phyloP scores from a whole-genome alignment of 208 protist genomes.

The Acanthamoeba royreba region DNA sequence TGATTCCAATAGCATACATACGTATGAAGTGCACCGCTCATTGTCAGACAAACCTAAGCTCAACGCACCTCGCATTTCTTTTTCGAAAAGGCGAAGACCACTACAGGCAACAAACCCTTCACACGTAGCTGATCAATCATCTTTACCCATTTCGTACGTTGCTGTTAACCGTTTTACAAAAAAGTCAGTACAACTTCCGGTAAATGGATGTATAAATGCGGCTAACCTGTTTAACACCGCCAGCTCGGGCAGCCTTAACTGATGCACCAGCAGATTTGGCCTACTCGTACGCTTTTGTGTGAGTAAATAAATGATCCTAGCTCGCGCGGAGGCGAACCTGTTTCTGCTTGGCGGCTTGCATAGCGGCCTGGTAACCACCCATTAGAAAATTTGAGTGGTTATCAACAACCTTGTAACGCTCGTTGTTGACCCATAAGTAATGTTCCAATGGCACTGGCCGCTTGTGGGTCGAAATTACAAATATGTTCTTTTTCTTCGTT shows the following conservation, averaged over 20 bases:
- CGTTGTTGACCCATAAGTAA: conserved; percentile 74
- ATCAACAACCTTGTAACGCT: conserved; percentile 71
- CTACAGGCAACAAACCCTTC: conserved; percentile 72
- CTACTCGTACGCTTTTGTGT: not conserved
- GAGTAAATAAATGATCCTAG: too few relatives aligned
- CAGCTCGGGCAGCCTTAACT: not conserved
- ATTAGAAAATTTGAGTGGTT: not conserved
- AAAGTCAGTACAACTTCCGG: not conserved
- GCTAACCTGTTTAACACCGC: not conserved
- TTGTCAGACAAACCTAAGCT: not conserved
- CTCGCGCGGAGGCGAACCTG: not conserved
- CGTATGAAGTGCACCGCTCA: not conserved
- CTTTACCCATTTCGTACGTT: conserved; percentile 35
- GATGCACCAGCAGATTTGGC: not conserved
- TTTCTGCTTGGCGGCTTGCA: conserved; percentile 19
- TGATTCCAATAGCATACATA: too few relatives aligned
- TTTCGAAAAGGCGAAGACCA: conserved; percentile 86
- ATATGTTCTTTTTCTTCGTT: conserved; percentile 79
- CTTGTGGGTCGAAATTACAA: conserved; percentile 84
- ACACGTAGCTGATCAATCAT: conserved; percentile 66
- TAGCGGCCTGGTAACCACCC: conserved; percentile 40
- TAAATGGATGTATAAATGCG: not conserved
- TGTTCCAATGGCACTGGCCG: conserved; percentile 89
- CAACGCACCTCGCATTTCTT: conserved; percentile 70
- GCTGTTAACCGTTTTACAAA: not conserved